Percentiles rank a stretch among this genome's conserved stretches.
Conservation (phyloP, 805 yeast genomes). For the Pichia phayaonensis region DNA sequence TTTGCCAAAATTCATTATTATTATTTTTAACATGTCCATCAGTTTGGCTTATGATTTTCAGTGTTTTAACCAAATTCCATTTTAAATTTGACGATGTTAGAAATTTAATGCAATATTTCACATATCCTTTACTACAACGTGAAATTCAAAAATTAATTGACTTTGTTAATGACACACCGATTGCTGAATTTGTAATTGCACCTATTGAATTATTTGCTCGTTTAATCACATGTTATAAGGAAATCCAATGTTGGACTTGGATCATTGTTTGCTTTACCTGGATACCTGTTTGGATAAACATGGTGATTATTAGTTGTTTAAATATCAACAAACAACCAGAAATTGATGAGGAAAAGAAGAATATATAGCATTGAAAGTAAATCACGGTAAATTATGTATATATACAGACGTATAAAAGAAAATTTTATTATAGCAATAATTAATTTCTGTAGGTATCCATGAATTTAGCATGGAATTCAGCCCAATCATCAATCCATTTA, state of each 20-base stretch:
- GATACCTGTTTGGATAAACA: conserved; percentile 70
- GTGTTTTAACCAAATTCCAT: conserved; percentile 17
- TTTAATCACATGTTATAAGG: conserved; percentile 55
- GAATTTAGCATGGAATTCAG: conserved; percentile 68
- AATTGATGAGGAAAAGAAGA: not conserved
- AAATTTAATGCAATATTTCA: conserved; percentile 26
- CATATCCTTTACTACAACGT: conserved; percentile 10
- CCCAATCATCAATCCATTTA: conserved; percentile 80
- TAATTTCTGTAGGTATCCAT: conserved; percentile 41
- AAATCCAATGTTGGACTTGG: conserved; percentile 84
- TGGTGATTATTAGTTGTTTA: conserved; percentile 15
- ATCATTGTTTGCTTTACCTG: conserved; percentile 63
- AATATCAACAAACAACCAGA: not conserved
- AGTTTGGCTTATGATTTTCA: conserved; percentile 21
- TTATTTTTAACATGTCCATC: conserved; percentile 28
- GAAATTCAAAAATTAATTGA: conserved; percentile 16
- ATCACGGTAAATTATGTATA: not conserved
- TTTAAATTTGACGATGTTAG: conserved; percentile 25
- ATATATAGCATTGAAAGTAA: not conserved
- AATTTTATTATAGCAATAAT: not conserved
- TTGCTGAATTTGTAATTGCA: conserved; percentile 20
- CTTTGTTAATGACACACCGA: conserved; percentile 9
- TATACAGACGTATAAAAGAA: not conserved
- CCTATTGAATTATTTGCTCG: conserved; percentile 39
- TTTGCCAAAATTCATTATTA: conserved; percentile 17